Conservation (phyloP, 345 rosid species). For the Ailanthus altissimus region DNA sequence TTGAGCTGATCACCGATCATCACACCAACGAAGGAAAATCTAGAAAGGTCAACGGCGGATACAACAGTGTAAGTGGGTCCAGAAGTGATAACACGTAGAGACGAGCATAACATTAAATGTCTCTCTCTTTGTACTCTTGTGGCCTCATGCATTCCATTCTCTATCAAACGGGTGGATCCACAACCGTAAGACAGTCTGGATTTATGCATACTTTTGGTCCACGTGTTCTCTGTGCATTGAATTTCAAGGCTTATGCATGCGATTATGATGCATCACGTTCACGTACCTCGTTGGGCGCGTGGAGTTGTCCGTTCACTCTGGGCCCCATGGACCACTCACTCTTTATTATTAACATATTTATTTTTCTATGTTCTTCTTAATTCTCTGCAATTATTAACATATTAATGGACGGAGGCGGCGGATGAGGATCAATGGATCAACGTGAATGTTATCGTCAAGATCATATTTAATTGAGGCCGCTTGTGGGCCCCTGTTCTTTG, state of each 20-base stretch:
- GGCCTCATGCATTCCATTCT: background rate
- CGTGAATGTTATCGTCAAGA: background rate
- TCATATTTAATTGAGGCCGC: background rate
- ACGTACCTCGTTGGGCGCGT: background rate
- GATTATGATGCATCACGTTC: background rate
- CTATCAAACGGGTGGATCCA: conserved; percentile 3
- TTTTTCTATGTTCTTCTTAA: too few relatives aligned
- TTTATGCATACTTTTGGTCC: background rate
- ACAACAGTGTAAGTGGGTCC: conserved; percentile 1
- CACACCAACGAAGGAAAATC: background rate
- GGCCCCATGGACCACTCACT: too few relatives aligned
- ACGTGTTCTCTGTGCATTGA: conserved; percentile 23
- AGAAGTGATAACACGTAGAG: conserved; percentile 11
- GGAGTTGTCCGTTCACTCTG: background rate
- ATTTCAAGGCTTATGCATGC: background rate
- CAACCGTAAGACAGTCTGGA: conserved; percentile 10
- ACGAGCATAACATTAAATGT: background rate
- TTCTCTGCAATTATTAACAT: too few relatives aligned
- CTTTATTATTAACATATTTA: too few relatives aligned
- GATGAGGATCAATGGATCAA: background rate
- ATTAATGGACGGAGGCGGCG: conserved; percentile 2
- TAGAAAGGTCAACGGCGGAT: conserved; percentile 3
- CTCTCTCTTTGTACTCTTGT: background rate
- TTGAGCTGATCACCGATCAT: background rate
- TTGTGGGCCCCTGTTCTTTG: background rate